Evolutionary conservation across 1,284 basidiomycete genomes (phyloP).

Genomic region (Phellinidium pouzarii): DNA sequence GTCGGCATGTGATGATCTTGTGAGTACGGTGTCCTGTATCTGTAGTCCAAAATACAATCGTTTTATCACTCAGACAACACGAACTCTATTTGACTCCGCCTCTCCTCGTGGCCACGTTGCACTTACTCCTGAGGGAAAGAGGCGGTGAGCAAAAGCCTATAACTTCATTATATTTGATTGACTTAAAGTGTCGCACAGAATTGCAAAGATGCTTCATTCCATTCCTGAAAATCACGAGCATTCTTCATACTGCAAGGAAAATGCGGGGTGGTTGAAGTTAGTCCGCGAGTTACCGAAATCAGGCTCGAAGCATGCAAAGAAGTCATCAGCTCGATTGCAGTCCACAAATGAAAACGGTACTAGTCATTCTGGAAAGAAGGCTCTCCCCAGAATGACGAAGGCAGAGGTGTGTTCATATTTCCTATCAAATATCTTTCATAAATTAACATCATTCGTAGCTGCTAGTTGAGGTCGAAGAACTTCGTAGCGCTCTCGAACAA

Average conservation of each 20-base stretch:
- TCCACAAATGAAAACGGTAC: neutral
- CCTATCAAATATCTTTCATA: neutral
- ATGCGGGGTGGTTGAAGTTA: neutral
- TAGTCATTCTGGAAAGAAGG: neutral
- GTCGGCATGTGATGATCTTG: slow-evolving; percentile 42
- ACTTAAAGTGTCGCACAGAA: slow-evolving; percentile 7
- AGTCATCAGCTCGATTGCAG: neutral
- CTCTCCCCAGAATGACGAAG: slow-evolving; percentile 33
- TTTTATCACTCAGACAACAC: slow-evolving; percentile 30
- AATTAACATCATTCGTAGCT: neutral
- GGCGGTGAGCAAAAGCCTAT: slow-evolving; percentile 30
- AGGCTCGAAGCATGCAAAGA: neutral
- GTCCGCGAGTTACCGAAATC: neutral
- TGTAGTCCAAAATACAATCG: slow-evolving; percentile 2
- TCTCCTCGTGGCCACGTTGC: slow-evolving; percentile 31
- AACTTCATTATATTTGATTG: neutral
- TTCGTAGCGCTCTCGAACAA: slow-evolving; percentile 23
- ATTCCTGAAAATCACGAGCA: slow-evolving; percentile 3
- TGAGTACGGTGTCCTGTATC: slow-evolving; percentile 24
- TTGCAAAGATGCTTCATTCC: slow-evolving; percentile 11
- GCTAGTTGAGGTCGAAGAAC: slow-evolving; percentile 19
- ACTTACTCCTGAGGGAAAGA: slow-evolving; percentile 40
- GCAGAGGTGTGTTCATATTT: slow-evolving; percentile 30
- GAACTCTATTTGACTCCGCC: slow-evolving; percentile 35
- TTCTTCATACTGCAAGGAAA: slow-evolving; percentile 3